phyloP scores from a whole-genome alignment of 805 yeast genomes.

The Wickerhamiella kurtzmanii region DNA sequence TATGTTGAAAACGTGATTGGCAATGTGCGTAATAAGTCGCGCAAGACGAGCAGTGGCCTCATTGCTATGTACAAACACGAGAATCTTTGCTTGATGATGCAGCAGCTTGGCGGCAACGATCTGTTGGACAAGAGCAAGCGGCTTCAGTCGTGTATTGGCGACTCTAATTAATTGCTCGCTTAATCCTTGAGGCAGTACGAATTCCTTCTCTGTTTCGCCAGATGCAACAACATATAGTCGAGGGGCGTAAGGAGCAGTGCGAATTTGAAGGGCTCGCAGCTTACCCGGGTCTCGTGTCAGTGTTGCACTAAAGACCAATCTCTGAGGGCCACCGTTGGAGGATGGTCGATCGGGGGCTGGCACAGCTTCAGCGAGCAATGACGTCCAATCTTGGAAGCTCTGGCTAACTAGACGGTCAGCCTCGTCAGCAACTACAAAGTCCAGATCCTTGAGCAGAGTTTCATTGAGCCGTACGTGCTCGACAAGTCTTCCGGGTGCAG shows the following conservation, averaged over 20 bases:
- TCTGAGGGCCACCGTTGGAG: slow-evolving; percentile 29
- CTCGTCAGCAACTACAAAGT: slow-evolving; percentile 72
- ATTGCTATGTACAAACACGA: slow-evolving; percentile 63
- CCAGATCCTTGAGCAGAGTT: slow-evolving; percentile 48
- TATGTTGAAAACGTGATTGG: slow-evolving; percentile 16
- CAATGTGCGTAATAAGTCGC: slow-evolving; percentile 39
- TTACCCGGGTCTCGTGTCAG: slow-evolving; percentile 87
- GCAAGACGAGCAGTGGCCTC: slow-evolving; percentile 77
- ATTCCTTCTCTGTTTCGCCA: slow-evolving; percentile 24
- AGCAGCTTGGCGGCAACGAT: slow-evolving; percentile 21
- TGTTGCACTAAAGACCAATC: slow-evolving; percentile 84
- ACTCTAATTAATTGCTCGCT: slow-evolving; percentile 25
- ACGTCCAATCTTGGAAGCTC: slow-evolving; percentile 87
- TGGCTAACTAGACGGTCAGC: slow-evolving; percentile 93
- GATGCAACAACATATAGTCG: slow-evolving; percentile 60
- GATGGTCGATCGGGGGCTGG: slow-evolving; percentile 9
- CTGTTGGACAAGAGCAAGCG: slow-evolving; percentile 53
- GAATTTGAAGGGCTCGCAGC: slow-evolving; percentile 54
- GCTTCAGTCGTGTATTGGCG: slow-evolving; percentile 38
- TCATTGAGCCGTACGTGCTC: slow-evolving; percentile 33
- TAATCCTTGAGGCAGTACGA: slow-evolving; percentile 27
- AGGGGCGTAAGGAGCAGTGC: slow-evolving; percentile 34
- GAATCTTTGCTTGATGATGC: slow-evolving; percentile 29
- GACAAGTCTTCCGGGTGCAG: slow-evolving; percentile 80
- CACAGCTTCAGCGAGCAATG: slow-evolving; percentile 25